Conservation (phyloP, 331 rosid genomes). For the Malus hybrid region DNA sequence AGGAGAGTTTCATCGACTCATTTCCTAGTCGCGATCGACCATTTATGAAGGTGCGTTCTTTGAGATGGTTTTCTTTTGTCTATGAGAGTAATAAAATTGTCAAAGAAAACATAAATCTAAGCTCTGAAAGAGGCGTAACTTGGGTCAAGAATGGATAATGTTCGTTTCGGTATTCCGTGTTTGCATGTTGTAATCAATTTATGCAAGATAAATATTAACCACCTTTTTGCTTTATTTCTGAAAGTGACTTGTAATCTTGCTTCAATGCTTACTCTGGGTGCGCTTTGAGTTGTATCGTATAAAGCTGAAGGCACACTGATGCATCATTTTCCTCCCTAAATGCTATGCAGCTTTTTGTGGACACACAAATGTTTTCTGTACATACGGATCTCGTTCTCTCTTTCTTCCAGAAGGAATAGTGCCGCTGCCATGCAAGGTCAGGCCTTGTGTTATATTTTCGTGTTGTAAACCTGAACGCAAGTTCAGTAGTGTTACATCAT, state of each 20-base stretch:
- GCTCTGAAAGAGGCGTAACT: too few species aligned
- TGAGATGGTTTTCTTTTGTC: too few species aligned
- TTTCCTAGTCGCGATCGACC: too few species aligned
- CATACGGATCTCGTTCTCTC: constrained; percentile 94
- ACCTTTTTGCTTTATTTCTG: background rate
- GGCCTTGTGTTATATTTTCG: constrained; percentile 10
- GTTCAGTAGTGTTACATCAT: constrained; percentile 39
- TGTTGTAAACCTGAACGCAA: constrained; percentile 40
- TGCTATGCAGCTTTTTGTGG: constrained; percentile 75
- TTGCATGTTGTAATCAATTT: background rate
- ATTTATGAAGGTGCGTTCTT: too few species aligned
- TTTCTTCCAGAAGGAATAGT: constrained; percentile 87
- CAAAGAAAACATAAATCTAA: too few species aligned
- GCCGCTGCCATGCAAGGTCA: constrained; percentile 8
- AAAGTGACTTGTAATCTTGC: background rate
- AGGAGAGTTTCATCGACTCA: too few species aligned
- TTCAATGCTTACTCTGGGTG: background rate
- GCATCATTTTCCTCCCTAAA: background rate
- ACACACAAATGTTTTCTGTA: constrained; percentile 93
- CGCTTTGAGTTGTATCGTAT: constrained; percentile 5
- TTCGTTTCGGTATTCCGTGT: background rate
- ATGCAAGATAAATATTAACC: background rate
- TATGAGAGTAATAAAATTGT: too few species aligned
- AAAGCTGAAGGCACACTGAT: constrained; percentile 8
- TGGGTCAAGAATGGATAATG: background rate